phyloP scores from a whole-genome alignment of 805 yeast genomes.

The Candida vaughaniae region DNA sequence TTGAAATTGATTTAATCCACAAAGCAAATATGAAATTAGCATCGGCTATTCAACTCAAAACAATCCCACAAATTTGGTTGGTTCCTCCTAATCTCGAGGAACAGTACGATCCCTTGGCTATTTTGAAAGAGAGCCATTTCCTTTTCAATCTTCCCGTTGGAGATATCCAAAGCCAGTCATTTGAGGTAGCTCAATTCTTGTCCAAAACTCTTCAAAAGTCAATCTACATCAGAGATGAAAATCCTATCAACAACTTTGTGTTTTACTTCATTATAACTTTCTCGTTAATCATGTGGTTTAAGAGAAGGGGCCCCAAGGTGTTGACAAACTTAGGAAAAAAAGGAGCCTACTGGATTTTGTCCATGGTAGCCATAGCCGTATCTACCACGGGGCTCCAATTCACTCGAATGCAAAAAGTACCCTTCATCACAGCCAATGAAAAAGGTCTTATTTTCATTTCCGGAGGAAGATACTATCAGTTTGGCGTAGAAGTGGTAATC shows the following conservation, averaged over 20 bases:
- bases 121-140: constrained; percentile 28
- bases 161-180: constrained; percentile 32
- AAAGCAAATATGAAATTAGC: constrained; percentile 41
- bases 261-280: constrained; percentile 49
- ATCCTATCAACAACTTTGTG: constrained; percentile 42
- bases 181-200: constrained; percentile 55
- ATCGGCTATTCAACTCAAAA: constrained; percentile 38
- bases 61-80: constrained; percentile 69
- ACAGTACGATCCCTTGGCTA: constrained; percentile 19
- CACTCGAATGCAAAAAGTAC: constrained; percentile 57
- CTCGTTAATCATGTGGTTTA: constrained; percentile 43
- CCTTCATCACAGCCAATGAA: constrained; percentile 56
- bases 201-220: constrained; percentile 44
- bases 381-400: constrained; percentile 66
- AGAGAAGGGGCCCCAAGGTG: constrained; percentile 42
- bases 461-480: constrained; percentile 67
- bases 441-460: constrained; percentile 55
- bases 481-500: constrained; percentile 64
- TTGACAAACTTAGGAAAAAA: constrained; percentile 15
- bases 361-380: constrained; percentile 41
- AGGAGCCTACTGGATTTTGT: constrained; percentile 20
- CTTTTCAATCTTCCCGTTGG: constrained; percentile 38
- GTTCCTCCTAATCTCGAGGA: constrained; percentile 48
- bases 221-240: constrained; percentile 41
- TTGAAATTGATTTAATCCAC: constrained; percentile 49